Evolutionary conservation across 345 rosid species (phyloP).

Genomic region (Eutrema yunnanense): DNA sequence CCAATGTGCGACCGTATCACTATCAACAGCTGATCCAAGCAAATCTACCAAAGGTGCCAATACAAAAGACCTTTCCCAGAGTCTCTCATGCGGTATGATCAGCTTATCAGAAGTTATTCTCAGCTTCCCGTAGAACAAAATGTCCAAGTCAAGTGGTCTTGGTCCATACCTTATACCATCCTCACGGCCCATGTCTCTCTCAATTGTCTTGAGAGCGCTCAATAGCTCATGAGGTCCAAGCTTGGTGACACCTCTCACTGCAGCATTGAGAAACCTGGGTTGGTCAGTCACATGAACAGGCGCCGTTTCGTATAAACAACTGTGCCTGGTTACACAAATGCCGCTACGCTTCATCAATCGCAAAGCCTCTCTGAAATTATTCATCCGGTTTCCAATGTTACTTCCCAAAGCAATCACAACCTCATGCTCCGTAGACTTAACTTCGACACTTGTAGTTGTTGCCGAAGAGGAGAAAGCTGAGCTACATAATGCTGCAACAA

Average conservation of each 20-base stretch:
- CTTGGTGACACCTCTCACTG: constrained; percentile 72
- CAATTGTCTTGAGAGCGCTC: constrained; percentile 62
- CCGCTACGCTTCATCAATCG: constrained; percentile 56
- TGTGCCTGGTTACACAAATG: constrained; percentile 56
- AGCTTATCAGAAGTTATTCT: constrained; percentile 54
- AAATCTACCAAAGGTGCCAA: constrained; percentile 88
- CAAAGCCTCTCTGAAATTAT: constrained; percentile 64
- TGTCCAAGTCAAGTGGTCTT: constrained; percentile 85
- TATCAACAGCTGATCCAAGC: constrained; percentile 58
- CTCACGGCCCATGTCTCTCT: constrained; percentile 74
- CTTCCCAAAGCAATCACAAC: constrained; percentile 90
- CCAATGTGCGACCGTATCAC: constrained; percentile 72
- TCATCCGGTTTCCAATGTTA: constrained; percentile 72
- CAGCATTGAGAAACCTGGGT: constrained; percentile 82
- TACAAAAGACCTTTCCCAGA: constrained; percentile 92
- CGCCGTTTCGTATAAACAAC: constrained; percentile 79
- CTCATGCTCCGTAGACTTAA: constrained; percentile 66
- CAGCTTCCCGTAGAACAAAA: constrained; percentile 74
- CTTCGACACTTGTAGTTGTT: constrained; percentile 32
- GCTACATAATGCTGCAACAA: constrained; percentile 34
- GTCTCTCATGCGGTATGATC: constrained; percentile 74
- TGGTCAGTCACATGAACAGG: constrained; percentile 90
- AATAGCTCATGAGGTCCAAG: constrained; percentile 79
- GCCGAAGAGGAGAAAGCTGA: constrained; percentile 36
- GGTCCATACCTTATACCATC: constrained; percentile 78